Evolutionary conservation across 768 basidiomycete genomes (phyloP), one percentile per base, ranked within the genome.

Genomic region (Lactarius psammicola): DNA sequence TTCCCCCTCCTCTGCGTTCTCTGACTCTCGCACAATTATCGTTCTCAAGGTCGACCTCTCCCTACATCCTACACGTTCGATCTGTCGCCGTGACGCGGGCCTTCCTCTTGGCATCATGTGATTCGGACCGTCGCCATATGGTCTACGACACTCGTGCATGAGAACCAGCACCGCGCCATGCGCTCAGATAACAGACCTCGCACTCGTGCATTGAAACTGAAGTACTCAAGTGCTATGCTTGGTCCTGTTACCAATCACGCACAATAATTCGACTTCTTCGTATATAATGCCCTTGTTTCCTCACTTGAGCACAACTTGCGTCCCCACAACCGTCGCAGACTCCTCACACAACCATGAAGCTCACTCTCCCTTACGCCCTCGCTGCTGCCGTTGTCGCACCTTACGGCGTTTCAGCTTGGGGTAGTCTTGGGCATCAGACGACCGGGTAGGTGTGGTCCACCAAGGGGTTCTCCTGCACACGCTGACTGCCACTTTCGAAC

Each of bases 391-490:
- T 61, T 26, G 51, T 53, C 26, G 33, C 63, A 5, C 63, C 68
- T 15, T 9, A 15, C 13, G 31, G 49, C 17, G 67, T 44, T 3
- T 31, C 60, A 23, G 74, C 74, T 4, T 75, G 72, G 74, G 73
- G 72, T 4, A 58, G n/a, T 30, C 68, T 74, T 5, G 72, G 73
- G 0, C 74, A 75, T 59, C 51, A 73, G 56, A 72, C 71, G 1
- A 64, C 68, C 5, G 73, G 71, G 68, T 75, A 65, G 30, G 73
- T 67, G 31, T 60, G 26, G 0, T 44, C 9, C 38, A n/a, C 4
- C 5, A 23, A 33, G 33, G 13, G 15, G 4, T 61, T 3, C 18
- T 30, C 44, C 13, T 13, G 30, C 31, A 3, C 30, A 5, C 28
- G 30, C 60, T 30, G 26, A 64, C 18, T 23, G n/a, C 28, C n/a